Conservation (phyloP, 2,329 filamentous ascomycete genomes). For the Pseudopithomyces maydicus region DNA sequence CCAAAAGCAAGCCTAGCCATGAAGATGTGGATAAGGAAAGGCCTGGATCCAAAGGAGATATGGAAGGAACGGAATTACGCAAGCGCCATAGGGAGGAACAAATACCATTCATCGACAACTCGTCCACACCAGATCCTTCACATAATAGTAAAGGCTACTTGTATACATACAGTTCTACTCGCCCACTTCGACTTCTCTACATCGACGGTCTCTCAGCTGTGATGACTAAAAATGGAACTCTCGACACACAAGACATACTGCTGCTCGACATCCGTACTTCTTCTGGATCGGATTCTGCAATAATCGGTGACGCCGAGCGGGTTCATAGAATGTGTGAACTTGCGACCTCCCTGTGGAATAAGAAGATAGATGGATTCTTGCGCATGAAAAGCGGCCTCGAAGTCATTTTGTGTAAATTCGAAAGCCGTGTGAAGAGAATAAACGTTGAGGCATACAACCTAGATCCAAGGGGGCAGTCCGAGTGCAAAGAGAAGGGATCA, state of each 20-base stretch:
- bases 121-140: neutral
- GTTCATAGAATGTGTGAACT: constrained; percentile 63
- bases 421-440: constrained; percentile 37
- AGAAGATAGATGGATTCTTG: constrained; percentile 65
- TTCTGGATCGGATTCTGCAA: constrained; percentile 13
- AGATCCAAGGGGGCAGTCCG: neutral
- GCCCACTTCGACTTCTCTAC: constrained; percentile 66
- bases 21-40: neutral
- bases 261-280: constrained; percentile 51
- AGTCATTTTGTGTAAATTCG: constrained; percentile 70
- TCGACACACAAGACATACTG: constrained; percentile 70
- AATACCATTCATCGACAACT: neutral
- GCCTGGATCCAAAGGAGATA: neutral
- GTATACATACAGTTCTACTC: constrained; percentile 67
- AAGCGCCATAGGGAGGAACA: neutral
- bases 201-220: constrained; percentile 73
- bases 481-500: neutral
- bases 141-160: constrained; percentile 58
- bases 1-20: constrained; percentile 1
- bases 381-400: constrained; percentile 75
- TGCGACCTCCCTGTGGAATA: constrained; percentile 55
- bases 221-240: constrained; percentile 67
- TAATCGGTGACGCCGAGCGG: constrained; percentile 56
- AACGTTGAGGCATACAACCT: constrained; percentile 17
- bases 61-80: neutral